phyloP scores from a whole-genome alignment of 1,284 basidiomycete species.

The Amylostereum areolatum region DNA sequence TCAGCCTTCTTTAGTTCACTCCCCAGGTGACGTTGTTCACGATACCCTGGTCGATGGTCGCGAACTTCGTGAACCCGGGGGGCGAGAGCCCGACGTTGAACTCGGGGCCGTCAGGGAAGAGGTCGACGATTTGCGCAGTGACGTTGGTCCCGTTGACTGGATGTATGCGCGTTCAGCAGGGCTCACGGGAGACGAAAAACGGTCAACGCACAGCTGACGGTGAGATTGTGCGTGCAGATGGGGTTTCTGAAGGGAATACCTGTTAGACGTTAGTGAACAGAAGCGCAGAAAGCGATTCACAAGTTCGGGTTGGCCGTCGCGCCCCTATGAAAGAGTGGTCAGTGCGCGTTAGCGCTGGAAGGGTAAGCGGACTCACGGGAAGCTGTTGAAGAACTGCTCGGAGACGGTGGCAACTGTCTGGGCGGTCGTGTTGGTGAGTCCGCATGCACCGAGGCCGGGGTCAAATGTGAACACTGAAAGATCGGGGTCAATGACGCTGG shows the following conservation, averaged over 20 bases:
- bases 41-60: conserved; percentile 11
- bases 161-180: neutral
- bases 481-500: conserved; percentile 8
- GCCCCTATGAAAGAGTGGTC: conserved; percentile 9
- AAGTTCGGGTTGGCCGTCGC: conserved; percentile 14
- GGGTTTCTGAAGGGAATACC: conserved; percentile 18
- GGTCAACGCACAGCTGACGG: conserved; percentile 17
- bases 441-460: conserved; percentile 38
- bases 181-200: neutral
- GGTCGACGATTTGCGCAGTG: conserved; percentile 19
- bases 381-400: conserved; percentile 27
- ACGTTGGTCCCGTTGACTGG: conserved; percentile 16
- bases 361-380: conserved; percentile 24
- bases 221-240: conserved; percentile 24
- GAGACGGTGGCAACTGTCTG: conserved; percentile 38
- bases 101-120: conserved; percentile 12
- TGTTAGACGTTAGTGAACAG: neutral
- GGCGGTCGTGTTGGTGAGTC: conserved; percentile 29
- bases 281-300: conserved; percentile 6
- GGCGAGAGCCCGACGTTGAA: conserved; percentile 18
- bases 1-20: neutral
- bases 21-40: conserved; percentile 16
- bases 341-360: neutral
- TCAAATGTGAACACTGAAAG: conserved; percentile 29
- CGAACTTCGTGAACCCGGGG: conserved; percentile 18